Percentiles rank a stretch among this genome's conserved stretches.
phyloP scores from a whole-genome alignment of 164 flowering plant species.

The Macadamia integrifolia region DNA sequence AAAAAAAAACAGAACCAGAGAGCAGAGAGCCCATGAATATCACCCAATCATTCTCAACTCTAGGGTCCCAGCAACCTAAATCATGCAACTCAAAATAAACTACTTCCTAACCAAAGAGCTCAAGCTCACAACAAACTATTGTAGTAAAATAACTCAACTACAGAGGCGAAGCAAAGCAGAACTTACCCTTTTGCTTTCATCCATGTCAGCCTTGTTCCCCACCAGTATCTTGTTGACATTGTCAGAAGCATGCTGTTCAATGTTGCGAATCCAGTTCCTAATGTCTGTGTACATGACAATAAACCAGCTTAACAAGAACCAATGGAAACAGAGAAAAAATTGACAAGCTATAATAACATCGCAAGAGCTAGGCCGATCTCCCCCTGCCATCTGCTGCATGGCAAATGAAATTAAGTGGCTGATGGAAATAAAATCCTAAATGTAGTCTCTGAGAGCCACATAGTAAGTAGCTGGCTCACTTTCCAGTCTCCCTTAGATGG shows the following conservation, averaged over 20 bases:
- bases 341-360: neutral
- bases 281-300: constrained; percentile 41
- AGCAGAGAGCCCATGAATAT: neutral
- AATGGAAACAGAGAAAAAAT: neutral
- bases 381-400: neutral
- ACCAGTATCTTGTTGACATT: constrained; percentile 80
- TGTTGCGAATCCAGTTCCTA: constrained; percentile 81
- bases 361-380: neutral
- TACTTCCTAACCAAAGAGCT: neutral
- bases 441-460: neutral
- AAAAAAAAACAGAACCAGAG: neutral
- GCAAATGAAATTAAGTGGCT: neutral
- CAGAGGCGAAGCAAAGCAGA: neutral
- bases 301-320: neutral
- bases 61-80: too few relatives aligned
- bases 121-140: neutral
- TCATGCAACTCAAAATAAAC: neutral
- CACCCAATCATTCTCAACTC: neutral
- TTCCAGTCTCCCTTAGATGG: neutral
- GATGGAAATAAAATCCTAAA: too few relatives aligned
- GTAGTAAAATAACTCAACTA: neutral
- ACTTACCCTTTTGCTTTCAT: constrained; percentile 77
- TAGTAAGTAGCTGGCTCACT: neutral
- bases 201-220: constrained; percentile 88
- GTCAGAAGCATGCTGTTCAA: constrained; percentile 88